Evolutionary conservation across 495 filamentous ascomycete genomes (phyloP).

Genomic region (Talaromyces stipitatus): DNA sequence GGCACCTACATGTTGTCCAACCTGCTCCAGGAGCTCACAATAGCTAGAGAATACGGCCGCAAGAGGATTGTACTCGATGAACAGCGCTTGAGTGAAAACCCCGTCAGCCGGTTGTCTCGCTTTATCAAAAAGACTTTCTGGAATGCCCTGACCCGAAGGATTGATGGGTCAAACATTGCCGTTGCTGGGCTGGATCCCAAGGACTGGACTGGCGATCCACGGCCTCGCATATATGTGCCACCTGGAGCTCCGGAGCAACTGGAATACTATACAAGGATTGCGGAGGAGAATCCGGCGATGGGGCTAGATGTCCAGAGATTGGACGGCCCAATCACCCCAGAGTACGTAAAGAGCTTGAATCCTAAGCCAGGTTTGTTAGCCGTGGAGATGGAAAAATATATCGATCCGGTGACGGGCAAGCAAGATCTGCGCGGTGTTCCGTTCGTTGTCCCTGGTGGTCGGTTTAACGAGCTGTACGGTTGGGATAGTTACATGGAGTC

Average conservation of each 20-base stretch:
- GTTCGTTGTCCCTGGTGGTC: constrained; percentile 90
- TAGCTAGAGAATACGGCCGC: constrained; percentile 78
- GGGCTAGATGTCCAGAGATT: constrained; percentile 79
- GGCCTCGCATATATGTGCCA: constrained; percentile 88
- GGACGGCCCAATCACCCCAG: constrained; percentile 60
- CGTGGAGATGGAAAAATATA: constrained; percentile 72
- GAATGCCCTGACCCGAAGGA: constrained; percentile 76
- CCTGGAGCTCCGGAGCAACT: constrained; percentile 77
- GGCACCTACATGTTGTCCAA: constrained; percentile 96
- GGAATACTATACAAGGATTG: constrained; percentile 77
- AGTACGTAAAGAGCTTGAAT: constrained; percentile 68
- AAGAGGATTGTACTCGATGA: constrained; percentile 83
- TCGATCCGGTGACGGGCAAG: constrained; percentile 56
- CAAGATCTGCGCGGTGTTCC: constrained; percentile 69
- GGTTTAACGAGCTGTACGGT: constrained; percentile 95
- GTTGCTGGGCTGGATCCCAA: constrained; percentile 80
- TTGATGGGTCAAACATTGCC: constrained; percentile 83
- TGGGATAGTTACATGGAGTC: constrained; percentile 99
- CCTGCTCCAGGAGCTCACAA: constrained; percentile 83
- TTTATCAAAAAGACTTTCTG: constrained; percentile 86
- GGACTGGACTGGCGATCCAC: constrained; percentile 80
- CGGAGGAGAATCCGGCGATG: constrained; percentile 66
- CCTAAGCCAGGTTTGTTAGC: constrained; percentile 82
- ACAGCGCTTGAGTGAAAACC: constrained; percentile 82
- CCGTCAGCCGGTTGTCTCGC: constrained; percentile 75